Evolutionary conservation across 2,329 filamentous ascomycete genomes (phyloP), one percentile per base, ranked within the genome.

Genomic region (Clarireedia monteithiana): DNA sequence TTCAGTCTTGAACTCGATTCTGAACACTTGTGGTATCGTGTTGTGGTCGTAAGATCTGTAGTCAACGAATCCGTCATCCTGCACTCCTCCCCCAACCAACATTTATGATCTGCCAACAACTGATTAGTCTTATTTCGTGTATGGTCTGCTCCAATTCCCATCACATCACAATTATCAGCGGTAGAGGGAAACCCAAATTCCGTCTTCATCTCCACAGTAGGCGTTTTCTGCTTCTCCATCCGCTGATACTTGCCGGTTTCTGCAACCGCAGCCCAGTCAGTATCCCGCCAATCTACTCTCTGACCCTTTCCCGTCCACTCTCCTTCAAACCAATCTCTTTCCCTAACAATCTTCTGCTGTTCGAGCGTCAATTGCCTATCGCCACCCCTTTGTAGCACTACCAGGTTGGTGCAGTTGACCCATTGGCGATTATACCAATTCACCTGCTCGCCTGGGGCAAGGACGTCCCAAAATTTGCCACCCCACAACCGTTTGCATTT

Each of bases 261-360:
- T 12, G 53, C 20, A n/a, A 50, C 24, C 53, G 17, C 24, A 30
- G 44, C 53, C 47, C 53, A 55, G 44, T 55, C 47, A 12, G 27
- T 55, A 15, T 26, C 38, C 50, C 47, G 44, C 53, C 53, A 55
- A 45, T 50, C 39, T 6, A 55, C 39, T 20, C 20, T 14, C 6
- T 44, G 40, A n/a, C 17, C n/a, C 5, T 14, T 39, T 23, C 53
- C 53, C n/a, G 30, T 23, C 53, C 53, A 55, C 46, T 55, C 53
- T 20, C 27, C 14, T 44, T 50, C 47, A 38, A n/a, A 30, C 53
- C 53, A 55, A 14, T 10, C 27, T 27, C 27, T 48, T 5, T 23
- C 12, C 34, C 3, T 51, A 5, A 45, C 7, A n/a, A 6, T 3
- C 0, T 15, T 6, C 2, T 5, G 3, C 14, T 45, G 24, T 4